phyloP scores from a whole-genome alignment of 768 basidiomycete species.

The Boletus vinaceobasis region DNA sequence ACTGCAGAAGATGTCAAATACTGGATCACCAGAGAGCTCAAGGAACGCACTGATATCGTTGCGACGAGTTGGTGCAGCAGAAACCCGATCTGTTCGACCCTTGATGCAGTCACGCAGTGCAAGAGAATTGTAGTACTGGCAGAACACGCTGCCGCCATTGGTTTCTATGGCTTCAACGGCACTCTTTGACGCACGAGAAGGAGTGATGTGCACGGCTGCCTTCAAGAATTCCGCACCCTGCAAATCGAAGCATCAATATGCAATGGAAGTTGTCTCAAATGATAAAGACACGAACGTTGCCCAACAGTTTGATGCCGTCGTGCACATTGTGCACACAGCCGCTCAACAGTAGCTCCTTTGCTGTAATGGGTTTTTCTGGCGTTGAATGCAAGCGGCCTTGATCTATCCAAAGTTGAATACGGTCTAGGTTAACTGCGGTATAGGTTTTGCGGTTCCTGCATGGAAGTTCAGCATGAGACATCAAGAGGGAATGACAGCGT shows the following conservation, averaged over 20 bases:
- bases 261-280: background rate
- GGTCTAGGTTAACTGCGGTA: conserved; percentile 82
- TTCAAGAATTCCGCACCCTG: conserved; percentile 69
- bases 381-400: conserved; percentile 76
- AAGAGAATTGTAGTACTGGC: conserved; percentile 88
- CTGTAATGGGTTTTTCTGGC: conserved; percentile 82
- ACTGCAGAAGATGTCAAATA: conserved; percentile 38
- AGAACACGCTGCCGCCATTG: conserved; percentile 78
- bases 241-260: background rate
- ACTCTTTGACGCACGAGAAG: conserved; percentile 81
- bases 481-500: background rate
- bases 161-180: conserved; percentile 84
- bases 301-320: conserved; percentile 90
- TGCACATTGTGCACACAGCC: conserved; percentile 86
- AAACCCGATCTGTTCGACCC: conserved; percentile 62
- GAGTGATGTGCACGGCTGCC: conserved; percentile 70
- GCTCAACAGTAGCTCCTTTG: conserved; percentile 76
- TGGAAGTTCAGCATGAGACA: background rate
- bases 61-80: conserved; percentile 82
- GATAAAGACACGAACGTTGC: conserved; percentile 52
- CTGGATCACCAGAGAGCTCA: background rate
- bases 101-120: conserved; percentile 78
- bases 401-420: conserved; percentile 89
- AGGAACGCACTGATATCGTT: conserved; percentile 71
- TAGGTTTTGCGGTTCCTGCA: conserved; percentile 69